Conservation (phyloP, 345 rosid genomes). For the Linum usitatissimum region DNA sequence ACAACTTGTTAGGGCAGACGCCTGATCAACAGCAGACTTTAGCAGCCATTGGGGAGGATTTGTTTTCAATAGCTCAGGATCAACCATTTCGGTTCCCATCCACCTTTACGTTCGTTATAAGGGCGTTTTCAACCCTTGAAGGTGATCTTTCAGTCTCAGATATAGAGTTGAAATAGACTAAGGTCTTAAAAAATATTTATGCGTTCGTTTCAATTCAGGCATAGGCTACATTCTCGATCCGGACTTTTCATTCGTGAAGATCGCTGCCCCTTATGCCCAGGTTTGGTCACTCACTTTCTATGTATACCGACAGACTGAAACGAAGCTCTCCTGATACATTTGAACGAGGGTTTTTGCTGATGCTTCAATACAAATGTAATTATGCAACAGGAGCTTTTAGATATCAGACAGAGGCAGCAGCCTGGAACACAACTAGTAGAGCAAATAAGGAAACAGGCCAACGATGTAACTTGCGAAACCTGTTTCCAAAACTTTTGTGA, state of each 20-base stretch:
- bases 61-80: slow-evolving; percentile 88
- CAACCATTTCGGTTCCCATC: slow-evolving; percentile 94
- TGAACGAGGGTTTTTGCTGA: neutral
- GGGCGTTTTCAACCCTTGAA: slow-evolving; percentile 93
- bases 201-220: slow-evolving; percentile 38
- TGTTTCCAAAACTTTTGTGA: slow-evolving; percentile 3
- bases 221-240: slow-evolving; percentile 78
- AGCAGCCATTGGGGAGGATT: slow-evolving; percentile 90
- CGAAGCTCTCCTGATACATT: neutral
- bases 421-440: slow-evolving; percentile 60
- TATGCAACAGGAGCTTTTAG: slow-evolving; percentile 66
- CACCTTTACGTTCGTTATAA: slow-evolving; percentile 72
- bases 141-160: slow-evolving; percentile 34
- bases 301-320: neutral
- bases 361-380: neutral
- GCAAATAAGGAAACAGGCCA: slow-evolving; percentile 78
- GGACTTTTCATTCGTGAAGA: slow-evolving; percentile 67
- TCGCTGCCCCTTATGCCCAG: slow-evolving; percentile 96
- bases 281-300: slow-evolving; percentile 21
- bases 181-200: neutral
- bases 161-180: neutral
- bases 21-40: slow-evolving; percentile 89
- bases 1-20: slow-evolving; percentile 61
- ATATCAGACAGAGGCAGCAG: slow-evolving; percentile 37
- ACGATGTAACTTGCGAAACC: slow-evolving; percentile 39